Conservation (phyloP, 2,329 filamentous ascomycete genomes). For the Gaeumannomyces tritici region DNA sequence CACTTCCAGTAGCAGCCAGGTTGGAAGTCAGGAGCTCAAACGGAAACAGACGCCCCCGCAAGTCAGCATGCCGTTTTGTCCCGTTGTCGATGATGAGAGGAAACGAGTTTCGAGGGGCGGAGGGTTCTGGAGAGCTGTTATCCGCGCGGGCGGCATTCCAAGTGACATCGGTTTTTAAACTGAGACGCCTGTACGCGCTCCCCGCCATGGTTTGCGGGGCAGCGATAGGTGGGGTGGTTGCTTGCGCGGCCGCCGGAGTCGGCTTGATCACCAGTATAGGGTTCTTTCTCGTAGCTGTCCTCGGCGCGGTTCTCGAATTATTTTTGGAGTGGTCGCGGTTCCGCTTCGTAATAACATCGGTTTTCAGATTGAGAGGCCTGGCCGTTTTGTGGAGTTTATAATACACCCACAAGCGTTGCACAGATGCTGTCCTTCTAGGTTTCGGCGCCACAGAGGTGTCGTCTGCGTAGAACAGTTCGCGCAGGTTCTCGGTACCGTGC, state of each 20-base stretch:
- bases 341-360: slow-evolving; percentile 95
- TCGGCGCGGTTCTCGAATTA: slow-evolving; percentile 28
- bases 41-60: too few relatives aligned
- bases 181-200: slow-evolving; percentile 28
- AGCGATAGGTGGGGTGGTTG: slow-evolving; percentile 14
- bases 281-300: slow-evolving; percentile 52
- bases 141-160: too few relatives aligned
- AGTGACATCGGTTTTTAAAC: too few relatives aligned
- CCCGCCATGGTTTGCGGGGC: slow-evolving; percentile 26
- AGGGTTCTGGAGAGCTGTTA: too few relatives aligned
- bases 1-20: too few relatives aligned
- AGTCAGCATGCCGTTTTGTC: too few relatives aligned
- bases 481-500: slow-evolving; percentile 60
- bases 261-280: slow-evolving; percentile 50
- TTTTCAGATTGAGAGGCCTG: slow-evolving; percentile 90
- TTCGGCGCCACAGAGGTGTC: slow-evolving; percentile 90
- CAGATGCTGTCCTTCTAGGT: slow-evolving; percentile 91
- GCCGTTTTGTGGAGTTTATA: slow-evolving; percentile 94
- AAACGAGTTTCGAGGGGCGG: too few relatives aligned
- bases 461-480: slow-evolving; percentile 98
- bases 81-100: too few relatives aligned
- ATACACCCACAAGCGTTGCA: slow-evolving; percentile 99
- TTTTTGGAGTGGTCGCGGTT: slow-evolving; percentile 69
- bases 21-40: too few relatives aligned
- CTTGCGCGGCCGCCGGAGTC: slow-evolving; percentile 17